Base-by-base conservation (phyloP, 257 asterid species). In the Nicotiana paniculata region DNA sequence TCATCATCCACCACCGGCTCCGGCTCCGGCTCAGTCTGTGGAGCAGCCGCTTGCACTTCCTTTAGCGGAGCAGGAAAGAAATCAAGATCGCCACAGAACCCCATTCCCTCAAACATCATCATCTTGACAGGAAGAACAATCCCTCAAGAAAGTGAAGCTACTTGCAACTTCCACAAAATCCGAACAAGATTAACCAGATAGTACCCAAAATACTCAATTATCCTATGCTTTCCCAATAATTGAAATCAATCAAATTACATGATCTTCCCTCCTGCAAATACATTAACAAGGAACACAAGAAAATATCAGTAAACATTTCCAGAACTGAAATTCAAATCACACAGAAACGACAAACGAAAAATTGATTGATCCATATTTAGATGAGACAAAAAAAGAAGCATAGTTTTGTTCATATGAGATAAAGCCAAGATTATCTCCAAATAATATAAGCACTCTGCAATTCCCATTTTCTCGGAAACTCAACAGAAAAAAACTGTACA, bases 91-190 rank as follows among this genome's bases (percentile, higher is more conserved):
- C 92, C 90, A 85, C 92, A 85, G 80, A 93, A 91, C 4, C 93
- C 94, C 92, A 92, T 86, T 30, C 92, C 96, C 3, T 93, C 97
- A 65, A 91, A 92, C 92, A 92, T 91, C 97, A 93, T 90, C 96
- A 93, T 93, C 83, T 48, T 86, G 3, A 55, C 82, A 32, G 62
- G 46, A 74, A 21, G 61, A 39, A 26, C 78, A 57, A 33, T 33
- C 64, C 78, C 77, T 7, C 28, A 46, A 68, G 83, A 43, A 43
- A 43, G 12, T 43, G 51, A 43, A 43, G 51, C 12, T 9, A 43
- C 51, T 43, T 9, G 51, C 51, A 43, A 43, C 51, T 43, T 43
- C 51, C 21, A 63, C 21, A 77, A 3, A 79, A n/a, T 75, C 24
- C 30, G 35, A 86, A 63, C 30, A 58, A 7, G 63, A 75, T n/a